Evolutionary conservation across 1,139 yeast species (phyloP), one percentile per base, ranked within the genome.

Genomic region (Spathaspora sp.): DNA sequence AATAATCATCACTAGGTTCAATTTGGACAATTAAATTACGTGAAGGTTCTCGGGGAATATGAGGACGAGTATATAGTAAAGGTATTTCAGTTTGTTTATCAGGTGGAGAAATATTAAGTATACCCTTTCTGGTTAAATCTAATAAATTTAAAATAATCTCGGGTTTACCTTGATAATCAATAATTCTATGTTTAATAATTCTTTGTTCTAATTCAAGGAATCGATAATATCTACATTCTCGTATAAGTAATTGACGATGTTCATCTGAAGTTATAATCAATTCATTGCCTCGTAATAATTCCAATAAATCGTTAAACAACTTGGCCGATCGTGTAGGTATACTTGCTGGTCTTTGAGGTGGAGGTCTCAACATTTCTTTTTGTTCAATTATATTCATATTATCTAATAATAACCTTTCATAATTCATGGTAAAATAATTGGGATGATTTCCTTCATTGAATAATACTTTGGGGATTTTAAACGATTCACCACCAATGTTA

Each of bases 171-270:
- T 10, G 13, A 6, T 34, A 25, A 56, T 85, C 84, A 45, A 63
- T 65, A 16, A 88, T 72, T 31, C 63, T 64, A 54, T 76, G 80
- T 39, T 76, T 77, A n/a, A 86, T 61, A 34, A 89, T 63, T 49
- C 76, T 68, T 64, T 90, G 96, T 60, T 87, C 95, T 39, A 90
- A 68, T 42, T 82, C 90, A 44, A 80, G 65, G 56, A 90, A 85
- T 44, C 95, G 73, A 63, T 88, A 90, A 64, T 86, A 90, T 42
- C 77, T 74, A 53, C 96, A 88, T 58, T 90, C 97, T 44, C 72
- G 70, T 6, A 84, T 63, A 47, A 90, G 68, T 7, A 78, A 63
- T 5, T 68, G 60, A 39, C 95, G 68, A 57, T 86, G 89, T 3
- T 68, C 68, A 36, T 81, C 85, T 52, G 74, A 64, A 29, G 67